Conservation (phyloP, 1,284 basidiomycete species). For the Moesziomyces globuligerus region DNA sequence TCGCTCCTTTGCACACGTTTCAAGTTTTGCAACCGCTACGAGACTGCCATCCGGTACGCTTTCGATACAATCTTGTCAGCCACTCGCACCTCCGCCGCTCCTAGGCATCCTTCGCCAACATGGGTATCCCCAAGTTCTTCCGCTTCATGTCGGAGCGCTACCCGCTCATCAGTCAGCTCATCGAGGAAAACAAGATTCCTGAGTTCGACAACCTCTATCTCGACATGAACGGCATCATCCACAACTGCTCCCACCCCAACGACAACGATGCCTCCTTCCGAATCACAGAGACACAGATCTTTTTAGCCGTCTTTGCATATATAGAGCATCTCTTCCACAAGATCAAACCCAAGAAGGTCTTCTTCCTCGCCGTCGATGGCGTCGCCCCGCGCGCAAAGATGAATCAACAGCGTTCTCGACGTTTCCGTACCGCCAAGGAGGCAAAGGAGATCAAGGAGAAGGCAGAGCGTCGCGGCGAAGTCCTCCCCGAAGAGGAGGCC, state of each 20-base stretch:
- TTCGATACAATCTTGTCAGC: not conserved
- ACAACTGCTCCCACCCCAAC: conserved; percentile 80
- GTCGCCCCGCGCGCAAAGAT: conserved; percentile 98
- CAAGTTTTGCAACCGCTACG: conserved; percentile 4
- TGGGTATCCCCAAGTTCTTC: conserved; percentile 71
- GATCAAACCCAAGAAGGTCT: conserved; percentile 90
- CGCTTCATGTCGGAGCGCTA: conserved; percentile 84
- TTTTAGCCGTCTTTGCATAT: conserved; percentile 94
- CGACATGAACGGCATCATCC: conserved; percentile 98
- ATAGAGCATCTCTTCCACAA: conserved; percentile 96
- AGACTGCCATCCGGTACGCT: not conserved
- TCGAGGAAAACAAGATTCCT: conserved; percentile 95
- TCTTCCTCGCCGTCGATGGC: conserved; percentile 96
- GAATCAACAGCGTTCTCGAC: conserved; percentile 88
- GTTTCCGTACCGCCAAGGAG: conserved; percentile 95
- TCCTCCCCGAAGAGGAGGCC: conserved; percentile 88
- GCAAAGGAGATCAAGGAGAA: conserved; percentile 86
- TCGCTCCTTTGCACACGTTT: conserved; percentile 7
- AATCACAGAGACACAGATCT: conserved; percentile 90
- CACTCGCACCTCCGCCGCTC: conserved; percentile 1
- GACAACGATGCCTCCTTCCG: conserved; percentile 96
- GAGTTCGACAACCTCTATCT: conserved; percentile 88
- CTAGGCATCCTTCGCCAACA: conserved; percentile 17
- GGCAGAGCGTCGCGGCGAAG: conserved; percentile 87
- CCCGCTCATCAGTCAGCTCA: conserved; percentile 95